A percentile compares a stretch with the other conserved stretches of the same genome.
Evolutionary conservation across 768 basidiomycete genomes (phyloP).

Genomic region (Podaxis rugospora): DNA sequence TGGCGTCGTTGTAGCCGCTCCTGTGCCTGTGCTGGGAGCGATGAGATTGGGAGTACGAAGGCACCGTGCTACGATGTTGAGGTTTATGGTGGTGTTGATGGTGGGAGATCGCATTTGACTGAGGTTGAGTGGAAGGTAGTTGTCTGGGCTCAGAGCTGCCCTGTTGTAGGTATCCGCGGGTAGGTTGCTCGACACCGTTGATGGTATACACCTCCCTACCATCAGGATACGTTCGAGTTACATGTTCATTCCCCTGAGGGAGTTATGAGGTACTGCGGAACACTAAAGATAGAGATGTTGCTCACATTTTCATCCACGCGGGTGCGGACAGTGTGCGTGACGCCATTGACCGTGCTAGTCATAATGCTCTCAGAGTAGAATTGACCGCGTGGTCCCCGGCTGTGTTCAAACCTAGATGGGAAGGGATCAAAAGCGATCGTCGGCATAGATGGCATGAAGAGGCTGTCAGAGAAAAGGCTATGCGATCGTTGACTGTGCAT

Average conservation of each 20-base stretch:
- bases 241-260: constrained; percentile 68
- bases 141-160: background rate
- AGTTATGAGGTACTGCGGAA: constrained; percentile 8
- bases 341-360: constrained; percentile 61
- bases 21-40: background rate
- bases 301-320: constrained; percentile 55
- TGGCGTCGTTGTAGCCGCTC: background rate
- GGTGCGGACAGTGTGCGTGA: constrained; percentile 56
- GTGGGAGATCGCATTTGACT: background rate
- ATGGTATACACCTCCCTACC: constrained; percentile 62
- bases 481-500: background rate
- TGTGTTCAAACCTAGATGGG: constrained; percentile 11
- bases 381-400: constrained; percentile 16
- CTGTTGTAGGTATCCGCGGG: constrained; percentile 24
- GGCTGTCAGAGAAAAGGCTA: background rate
- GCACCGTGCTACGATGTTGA: constrained; percentile 5
- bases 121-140: background rate
- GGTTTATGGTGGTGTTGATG: background rate
- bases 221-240: constrained; percentile 60
- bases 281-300: constrained; percentile 6
- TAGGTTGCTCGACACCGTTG: constrained; percentile 57
- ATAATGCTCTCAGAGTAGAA: constrained; percentile 55
- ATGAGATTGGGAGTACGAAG: background rate
- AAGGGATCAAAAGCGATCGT: constrained; percentile 1
- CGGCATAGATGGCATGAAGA: constrained; percentile 13